Percentiles rank a stretch among this genome's conserved stretches.
Evolutionary conservation across 1,284 basidiomycete species (phyloP).

Genomic region (Trichosporon sp.): DNA sequence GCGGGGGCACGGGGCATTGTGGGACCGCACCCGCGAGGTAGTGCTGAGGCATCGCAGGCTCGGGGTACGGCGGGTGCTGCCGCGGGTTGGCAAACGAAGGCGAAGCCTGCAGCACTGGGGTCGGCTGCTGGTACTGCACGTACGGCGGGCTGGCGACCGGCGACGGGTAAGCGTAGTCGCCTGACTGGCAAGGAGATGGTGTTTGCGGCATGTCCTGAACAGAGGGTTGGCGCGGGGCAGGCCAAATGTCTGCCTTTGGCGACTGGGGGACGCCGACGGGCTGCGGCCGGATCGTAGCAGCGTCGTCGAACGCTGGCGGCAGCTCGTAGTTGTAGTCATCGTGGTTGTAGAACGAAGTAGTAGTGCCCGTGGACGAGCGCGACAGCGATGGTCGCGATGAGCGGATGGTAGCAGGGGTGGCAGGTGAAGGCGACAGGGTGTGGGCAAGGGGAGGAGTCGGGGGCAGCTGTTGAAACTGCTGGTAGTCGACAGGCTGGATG

Average conservation of each 20-base stretch:
- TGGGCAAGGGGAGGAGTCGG: not conserved
- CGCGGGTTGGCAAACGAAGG: not conserved
- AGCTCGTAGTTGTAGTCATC: conserved; percentile 1
- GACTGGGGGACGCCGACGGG: not conserved
- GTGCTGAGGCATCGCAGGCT: not conserved
- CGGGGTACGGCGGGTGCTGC: not conserved
- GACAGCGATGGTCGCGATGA: not conserved
- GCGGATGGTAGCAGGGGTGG: not conserved
- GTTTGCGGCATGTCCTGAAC: not conserved
- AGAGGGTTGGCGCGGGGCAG: not conserved
- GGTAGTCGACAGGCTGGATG: not conserved
- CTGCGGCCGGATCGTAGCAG: not conserved
- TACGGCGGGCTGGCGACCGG: not conserved
- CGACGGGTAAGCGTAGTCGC: not conserved
- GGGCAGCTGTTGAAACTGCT: not conserved
- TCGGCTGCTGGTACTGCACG: not conserved
- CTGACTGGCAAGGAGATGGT: not conserved
- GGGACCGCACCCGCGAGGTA: not conserved
- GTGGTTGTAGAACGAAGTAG: conserved; percentile 2
- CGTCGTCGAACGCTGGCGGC: not conserved
- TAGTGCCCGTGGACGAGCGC: not conserved
- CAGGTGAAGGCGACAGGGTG: not conserved
- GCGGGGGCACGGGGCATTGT: not conserved
- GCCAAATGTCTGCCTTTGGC: not conserved
- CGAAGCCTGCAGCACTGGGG: not conserved